Base-by-base conservation (phyloP, 148 eudicot species). In the Cornus kousa region DNA sequence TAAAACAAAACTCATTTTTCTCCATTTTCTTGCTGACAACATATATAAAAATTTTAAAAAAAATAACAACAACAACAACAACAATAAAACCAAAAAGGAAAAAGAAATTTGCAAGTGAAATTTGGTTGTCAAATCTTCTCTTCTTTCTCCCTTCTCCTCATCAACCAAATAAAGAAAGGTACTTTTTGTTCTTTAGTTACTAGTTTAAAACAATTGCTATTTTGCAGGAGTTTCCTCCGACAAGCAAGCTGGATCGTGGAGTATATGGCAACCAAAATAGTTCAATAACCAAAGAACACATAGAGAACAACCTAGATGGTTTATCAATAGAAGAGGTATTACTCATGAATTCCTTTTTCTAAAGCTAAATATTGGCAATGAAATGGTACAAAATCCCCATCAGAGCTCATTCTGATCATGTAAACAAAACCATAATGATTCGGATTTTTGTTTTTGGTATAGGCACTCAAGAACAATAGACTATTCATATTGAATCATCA, bases 401-500 rank as follows among this genome's bases (percentile, higher is more conserved):
- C 19, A 62, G 10, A 43, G 8, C 7, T 62, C 9, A 14, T 62
- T 62, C 17, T 53, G 19, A 11, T 48, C 53, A 7, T 48, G 9
- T 48, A 7, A 4, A 8, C 9, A 12, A 57, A 57, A 14, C 20
- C 64, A 13, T 57, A 57, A 14, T 17, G 5, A 57, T 2, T 16
- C 11, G 1, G 9, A 1, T 48, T 12, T 53, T 17, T 60, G 2
- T 76, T 74, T 5, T 79, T 33, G 7, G 5, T 4, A 73, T 81
- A 92, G 98, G 90, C 94, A 76, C 46, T 91, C 1, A 73, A 82
- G 78, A 68, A 72, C 62, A 88, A 85, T 67, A 82, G 78, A 77
- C 81, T 94, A 28, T 94, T 85, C 83, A 90, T 92, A 68, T 75
- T 92, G 83, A 88, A 92, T 76, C 92, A 94, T 74, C 98, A 92